Conservation (phyloP, 345 rosid species). For the Gossypium thurberi region DNA sequence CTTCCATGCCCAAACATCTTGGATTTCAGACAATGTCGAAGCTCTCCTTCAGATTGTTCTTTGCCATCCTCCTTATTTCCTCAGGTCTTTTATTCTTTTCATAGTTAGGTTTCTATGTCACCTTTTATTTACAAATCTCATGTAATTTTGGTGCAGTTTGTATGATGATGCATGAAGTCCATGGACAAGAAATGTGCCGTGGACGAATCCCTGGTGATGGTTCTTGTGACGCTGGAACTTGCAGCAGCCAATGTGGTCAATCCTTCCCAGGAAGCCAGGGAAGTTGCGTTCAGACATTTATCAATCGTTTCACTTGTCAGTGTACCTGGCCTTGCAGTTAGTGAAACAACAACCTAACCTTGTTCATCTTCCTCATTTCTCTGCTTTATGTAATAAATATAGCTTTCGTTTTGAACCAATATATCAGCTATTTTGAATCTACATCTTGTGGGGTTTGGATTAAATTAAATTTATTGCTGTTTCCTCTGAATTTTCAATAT, state of each 20-base stretch:
- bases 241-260: background rate
- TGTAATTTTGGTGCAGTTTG: background rate
- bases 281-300: slow-evolving; percentile 2
- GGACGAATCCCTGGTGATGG: background rate
- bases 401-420: background rate
- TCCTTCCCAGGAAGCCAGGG: background rate
- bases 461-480: too few species aligned
- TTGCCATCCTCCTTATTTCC: background rate
- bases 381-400: background rate
- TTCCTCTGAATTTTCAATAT: too few species aligned
- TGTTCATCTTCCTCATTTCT: background rate
- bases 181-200: slow-evolving; percentile 8
- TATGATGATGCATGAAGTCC: background rate
- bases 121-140: background rate
- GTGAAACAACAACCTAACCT: background rate
- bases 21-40: background rate
- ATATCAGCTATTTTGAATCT: too few species aligned
- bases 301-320: slow-evolving; percentile 5
- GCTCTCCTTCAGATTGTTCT: background rate
- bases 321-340: slow-evolving; percentile 7
- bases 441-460: too few species aligned
- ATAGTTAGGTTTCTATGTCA: background rate
- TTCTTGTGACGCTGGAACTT: slow-evolving; percentile 3
- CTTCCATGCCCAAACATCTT: background rate
- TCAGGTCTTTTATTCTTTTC: background rate